Conservation (phyloP, 331 rosid genomes). For the Acacia pycnantha region DNA sequence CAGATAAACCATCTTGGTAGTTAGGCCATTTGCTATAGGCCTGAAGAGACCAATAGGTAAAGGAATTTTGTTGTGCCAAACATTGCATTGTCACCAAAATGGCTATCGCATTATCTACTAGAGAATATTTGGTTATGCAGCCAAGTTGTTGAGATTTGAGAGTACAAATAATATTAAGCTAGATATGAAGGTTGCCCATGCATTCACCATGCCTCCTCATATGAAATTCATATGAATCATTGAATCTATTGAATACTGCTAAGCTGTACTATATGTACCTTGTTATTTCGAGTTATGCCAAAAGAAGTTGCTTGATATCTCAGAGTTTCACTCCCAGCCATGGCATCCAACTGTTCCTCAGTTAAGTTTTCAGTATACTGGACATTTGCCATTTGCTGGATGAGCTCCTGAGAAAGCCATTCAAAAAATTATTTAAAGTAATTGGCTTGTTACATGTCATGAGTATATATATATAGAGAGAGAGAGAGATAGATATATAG, state of each 20-base stretch:
- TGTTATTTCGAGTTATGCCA: slow-evolving; percentile 89
- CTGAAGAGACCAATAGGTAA: neutral
- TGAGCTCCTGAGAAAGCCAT: slow-evolving; percentile 71
- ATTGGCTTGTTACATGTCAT: slow-evolving; percentile 18
- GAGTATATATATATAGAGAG: neutral
- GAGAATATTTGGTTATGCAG: neutral
- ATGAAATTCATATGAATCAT: neutral
- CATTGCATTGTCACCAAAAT: neutral
- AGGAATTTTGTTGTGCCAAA: neutral
- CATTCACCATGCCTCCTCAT: neutral
- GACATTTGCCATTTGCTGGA: slow-evolving; percentile 99
- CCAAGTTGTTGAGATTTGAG: neutral
- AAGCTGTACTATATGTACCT: slow-evolving; percentile 47
- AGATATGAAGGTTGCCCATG: neutral
- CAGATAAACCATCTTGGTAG: neutral
- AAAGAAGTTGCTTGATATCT: slow-evolving; percentile 94
- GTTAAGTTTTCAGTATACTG: slow-evolving; percentile 96
- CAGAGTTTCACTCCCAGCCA: slow-evolving; percentile 99
- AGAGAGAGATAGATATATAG: too few relatives aligned
- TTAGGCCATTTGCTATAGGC: neutral
- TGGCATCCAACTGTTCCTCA: slow-evolving; percentile 95
- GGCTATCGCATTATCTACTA: neutral
- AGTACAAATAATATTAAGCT: neutral
- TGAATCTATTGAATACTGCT: neutral
- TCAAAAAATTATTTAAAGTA: slow-evolving; percentile 5